These are phyloP conservation scores for Mortierella sp. DNA, from an alignment of 371 early-diverging fungal genomes.

Conservation along the genomic window DNA sequence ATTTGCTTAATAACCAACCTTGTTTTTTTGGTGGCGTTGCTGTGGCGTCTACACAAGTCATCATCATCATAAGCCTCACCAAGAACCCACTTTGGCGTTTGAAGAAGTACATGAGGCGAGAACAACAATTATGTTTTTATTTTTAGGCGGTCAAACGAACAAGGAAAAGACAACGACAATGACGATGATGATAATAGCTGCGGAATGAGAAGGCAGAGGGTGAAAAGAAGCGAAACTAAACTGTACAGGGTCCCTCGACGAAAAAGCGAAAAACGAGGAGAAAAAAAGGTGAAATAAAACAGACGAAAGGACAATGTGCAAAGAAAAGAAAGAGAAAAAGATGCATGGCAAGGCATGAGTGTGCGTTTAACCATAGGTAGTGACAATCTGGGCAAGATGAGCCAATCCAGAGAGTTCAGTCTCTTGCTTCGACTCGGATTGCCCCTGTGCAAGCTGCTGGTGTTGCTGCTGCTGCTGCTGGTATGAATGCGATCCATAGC, in stretches of 20 bases:
- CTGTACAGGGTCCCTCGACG: slow-evolving; percentile 1
- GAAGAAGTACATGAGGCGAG: background rate
- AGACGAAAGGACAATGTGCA: too few relatives aligned
- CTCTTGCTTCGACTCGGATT: slow-evolving; percentile 18
- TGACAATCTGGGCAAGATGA: slow-evolving; percentile 53
- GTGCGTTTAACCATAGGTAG: slow-evolving; percentile 50
- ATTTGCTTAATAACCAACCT: background rate
- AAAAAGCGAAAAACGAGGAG: background rate
- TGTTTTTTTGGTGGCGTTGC: slow-evolving; percentile 11
- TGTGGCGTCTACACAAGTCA: background rate
- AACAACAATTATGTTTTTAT: background rate
- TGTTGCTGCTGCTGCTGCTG: background rate
- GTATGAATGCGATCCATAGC: background rate
- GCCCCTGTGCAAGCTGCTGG: too few relatives aligned
- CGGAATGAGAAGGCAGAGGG: too few relatives aligned
- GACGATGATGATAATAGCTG: too few relatives aligned
- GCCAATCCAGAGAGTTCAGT: slow-evolving; percentile 43
- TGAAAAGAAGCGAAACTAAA: background rate
- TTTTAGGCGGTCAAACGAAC: background rate
- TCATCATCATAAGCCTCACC: background rate
- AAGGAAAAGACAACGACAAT: background rate
- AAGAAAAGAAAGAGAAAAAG: background rate
- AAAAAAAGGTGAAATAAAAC: slow-evolving; percentile 3
- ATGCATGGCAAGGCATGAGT: background rate
- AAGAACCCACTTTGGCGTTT: background rate